Percentiles rank a stretch among this genome's conserved stretches.
These are phyloP conservation scores for Phytophthora fragariae DNA, from an alignment of 352 stramenopile genomes.

Conservation along the genomic window DNA sequence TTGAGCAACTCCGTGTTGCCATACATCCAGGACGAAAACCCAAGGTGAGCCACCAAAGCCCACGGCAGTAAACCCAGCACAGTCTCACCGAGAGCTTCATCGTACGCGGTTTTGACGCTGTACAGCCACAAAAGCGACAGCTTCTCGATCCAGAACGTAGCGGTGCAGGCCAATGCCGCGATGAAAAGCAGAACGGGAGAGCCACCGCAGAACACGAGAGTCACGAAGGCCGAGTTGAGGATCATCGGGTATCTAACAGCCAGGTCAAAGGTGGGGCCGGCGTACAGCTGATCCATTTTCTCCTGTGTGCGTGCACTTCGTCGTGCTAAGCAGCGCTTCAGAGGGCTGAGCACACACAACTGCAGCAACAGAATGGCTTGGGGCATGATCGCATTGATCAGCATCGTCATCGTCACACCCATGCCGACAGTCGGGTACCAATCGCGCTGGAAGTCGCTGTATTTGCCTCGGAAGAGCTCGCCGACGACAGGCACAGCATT, in stretches of 20 bases:
- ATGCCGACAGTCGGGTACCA: slow-evolving; percentile 91
- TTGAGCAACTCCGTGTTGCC: slow-evolving; percentile 77
- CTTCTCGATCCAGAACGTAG: slow-evolving; percentile 87
- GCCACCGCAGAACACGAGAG: slow-evolving; percentile 81
- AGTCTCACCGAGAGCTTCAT: slow-evolving; percentile 75
- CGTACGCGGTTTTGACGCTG: slow-evolving; percentile 82
- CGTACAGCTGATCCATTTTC: slow-evolving; percentile 83
- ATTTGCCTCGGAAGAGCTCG: slow-evolving; percentile 82
- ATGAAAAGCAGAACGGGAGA: slow-evolving; percentile 86
- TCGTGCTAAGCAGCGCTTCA: slow-evolving; percentile 49
- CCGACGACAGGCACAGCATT: slow-evolving; percentile 50
- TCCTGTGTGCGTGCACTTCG: slow-evolving; percentile 70
- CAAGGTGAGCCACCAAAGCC: slow-evolving; percentile 74
- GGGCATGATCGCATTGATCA: slow-evolving; percentile 81
- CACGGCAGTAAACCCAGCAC: slow-evolving; percentile 69
- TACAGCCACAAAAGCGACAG: slow-evolving; percentile 79
- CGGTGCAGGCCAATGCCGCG: slow-evolving; percentile 59
- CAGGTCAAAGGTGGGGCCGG: slow-evolving; percentile 76
- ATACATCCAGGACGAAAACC: slow-evolving; percentile 87
- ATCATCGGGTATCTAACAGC: slow-evolving; percentile 84
- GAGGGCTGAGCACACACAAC: slow-evolving; percentile 63
- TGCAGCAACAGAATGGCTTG: slow-evolving; percentile 69
- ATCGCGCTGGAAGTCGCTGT: slow-evolving; percentile 81
- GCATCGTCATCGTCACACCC: slow-evolving; percentile 88
- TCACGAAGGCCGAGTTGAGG: slow-evolving; percentile 88